Percentiles rank a stretch among this genome's conserved stretches.
Conservation (phyloP, 495 filamentous ascomycete genomes). For the Thermochaetoides thermophila region DNA sequence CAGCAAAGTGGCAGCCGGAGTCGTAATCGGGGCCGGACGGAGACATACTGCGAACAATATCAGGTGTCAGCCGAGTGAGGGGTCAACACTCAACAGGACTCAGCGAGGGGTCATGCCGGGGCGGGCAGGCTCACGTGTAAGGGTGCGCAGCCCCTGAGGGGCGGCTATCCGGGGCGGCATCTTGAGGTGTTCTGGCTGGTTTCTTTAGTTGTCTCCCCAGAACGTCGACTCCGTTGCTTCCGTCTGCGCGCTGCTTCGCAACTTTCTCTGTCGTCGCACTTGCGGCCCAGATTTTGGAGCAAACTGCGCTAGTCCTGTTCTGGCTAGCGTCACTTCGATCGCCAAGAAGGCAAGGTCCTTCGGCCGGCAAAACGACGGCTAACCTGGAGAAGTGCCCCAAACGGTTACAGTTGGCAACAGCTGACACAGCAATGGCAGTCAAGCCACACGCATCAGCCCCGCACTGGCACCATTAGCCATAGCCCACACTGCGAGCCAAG, state of each 20-base stretch:
- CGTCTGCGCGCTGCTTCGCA: conserved; percentile 7
- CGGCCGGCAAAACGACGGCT: conserved; percentile 5
- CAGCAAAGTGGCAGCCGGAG: conserved; percentile 20
- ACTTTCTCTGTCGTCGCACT: conserved; percentile 11
- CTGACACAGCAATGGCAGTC: too few relatives aligned
- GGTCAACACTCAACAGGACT: neutral
- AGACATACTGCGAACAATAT: conserved; percentile 27
- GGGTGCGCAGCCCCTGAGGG: conserved; percentile 45
- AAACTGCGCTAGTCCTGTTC: conserved; percentile 5
- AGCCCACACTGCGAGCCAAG: neutral
- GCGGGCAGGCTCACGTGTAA: conserved; percentile 39
- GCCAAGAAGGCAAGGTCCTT: neutral
- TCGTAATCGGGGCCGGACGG: conserved; percentile 20
- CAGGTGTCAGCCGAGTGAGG: conserved; percentile 9
- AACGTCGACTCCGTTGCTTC: conserved; percentile 2
- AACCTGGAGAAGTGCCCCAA: neutral
- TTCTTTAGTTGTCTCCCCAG: conserved; percentile 11
- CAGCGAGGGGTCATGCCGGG: neutral
- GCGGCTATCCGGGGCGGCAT: conserved; percentile 67
- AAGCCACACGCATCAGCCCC: too few relatives aligned
- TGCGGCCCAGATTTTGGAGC: conserved; percentile 18
- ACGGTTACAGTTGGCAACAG: conserved; percentile 2
- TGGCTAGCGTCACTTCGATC: conserved; percentile 1
- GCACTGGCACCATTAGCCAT: neutral
- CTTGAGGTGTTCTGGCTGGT: conserved; percentile 5